Percentiles rank a stretch among this genome's conserved stretches.
Conservation (phyloP, 164 flowering plant species). For the Saururus chinensis region DNA sequence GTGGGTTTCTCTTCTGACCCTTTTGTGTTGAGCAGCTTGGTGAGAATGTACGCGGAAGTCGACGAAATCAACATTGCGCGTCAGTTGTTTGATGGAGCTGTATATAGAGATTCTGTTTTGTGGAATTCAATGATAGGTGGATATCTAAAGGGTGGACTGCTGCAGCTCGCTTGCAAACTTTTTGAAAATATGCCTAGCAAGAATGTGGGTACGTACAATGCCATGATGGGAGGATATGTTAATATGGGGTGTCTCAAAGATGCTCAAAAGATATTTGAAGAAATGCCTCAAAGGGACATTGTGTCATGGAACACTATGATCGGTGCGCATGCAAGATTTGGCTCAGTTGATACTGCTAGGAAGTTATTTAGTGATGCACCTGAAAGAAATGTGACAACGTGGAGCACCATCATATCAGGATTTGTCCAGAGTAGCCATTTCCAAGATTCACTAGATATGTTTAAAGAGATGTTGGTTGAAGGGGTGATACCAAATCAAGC, state of each 20-base stretch:
- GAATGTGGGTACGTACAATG: conserved; percentile 10
- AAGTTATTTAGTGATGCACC: conserved; percentile 10
- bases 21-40: conserved; percentile 21
- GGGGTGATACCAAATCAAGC: conserved; percentile 15
- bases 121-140: conserved; percentile 37
- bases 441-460: conserved; percentile 9
- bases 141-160: conserved; percentile 15
- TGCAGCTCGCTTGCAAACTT: conserved; percentile 13
- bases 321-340: conserved; percentile 13
- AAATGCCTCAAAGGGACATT: conserved; percentile 14
- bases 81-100: conserved; percentile 23
- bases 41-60: conserved; percentile 20
- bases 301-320: conserved; percentile 18
- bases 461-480: conserved; percentile 10
- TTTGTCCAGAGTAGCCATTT: conserved; percentile 10
- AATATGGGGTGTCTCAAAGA: conserved; percentile 5
- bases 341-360: conserved; percentile 2
- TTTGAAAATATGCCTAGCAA: conserved; percentile 8
- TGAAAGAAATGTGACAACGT: conserved; percentile 7
- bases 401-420: conserved; percentile 13
- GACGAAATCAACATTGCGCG: conserved; percentile 15
- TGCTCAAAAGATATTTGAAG: conserved; percentile 9
- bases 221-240: conserved; percentile 11
- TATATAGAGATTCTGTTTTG: conserved; percentile 22
- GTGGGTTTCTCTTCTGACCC: conserved; percentile 18